Evolutionary conservation across 306 rosid genomes (phyloP).

Genomic region (Dryas octopetala): DNA sequence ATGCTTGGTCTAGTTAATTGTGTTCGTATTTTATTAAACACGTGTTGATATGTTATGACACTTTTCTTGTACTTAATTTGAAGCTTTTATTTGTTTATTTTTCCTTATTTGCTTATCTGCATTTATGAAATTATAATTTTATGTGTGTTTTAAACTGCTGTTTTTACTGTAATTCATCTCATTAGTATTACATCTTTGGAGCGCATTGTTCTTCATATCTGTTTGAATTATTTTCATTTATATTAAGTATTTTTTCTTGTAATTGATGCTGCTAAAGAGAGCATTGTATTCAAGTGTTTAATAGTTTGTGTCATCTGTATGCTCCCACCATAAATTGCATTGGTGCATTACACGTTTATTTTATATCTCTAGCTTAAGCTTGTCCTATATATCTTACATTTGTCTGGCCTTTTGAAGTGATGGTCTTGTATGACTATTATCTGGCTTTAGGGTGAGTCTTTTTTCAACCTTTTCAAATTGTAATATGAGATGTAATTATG

Average conservation of each 20-base stretch:
- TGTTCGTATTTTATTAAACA: neutral
- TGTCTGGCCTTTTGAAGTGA: neutral
- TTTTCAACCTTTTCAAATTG: constrained; percentile 18
- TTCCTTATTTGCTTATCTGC: neutral
- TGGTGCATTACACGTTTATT: no score
- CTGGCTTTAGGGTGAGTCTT: constrained; percentile 14
- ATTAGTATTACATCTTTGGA: neutral
- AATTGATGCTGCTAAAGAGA: neutral
- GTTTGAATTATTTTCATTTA: neutral
- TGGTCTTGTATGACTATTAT: constrained; percentile 8
- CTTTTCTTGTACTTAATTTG: neutral
- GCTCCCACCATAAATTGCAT: neutral
- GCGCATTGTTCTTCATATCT: neutral
- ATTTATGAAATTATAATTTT: neutral
- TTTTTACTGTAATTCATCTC: neutral
- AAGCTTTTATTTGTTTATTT: neutral
- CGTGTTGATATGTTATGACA: neutral
- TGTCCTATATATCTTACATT: constrained; percentile 2
- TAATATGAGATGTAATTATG: constrained; percentile 20
- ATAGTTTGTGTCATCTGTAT: neutral
- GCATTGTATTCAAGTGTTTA: neutral
- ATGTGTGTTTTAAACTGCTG: neutral
- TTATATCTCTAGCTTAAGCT: neutral
- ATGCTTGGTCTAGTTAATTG: neutral
- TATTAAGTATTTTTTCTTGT: neutral